A percentile compares a stretch with the other conserved stretches of the same genome.
These are phyloP conservation scores for Ceratocystis lukuohia DNA, from an alignment of 2,329 filamentous ascomycete species.

Conservation along the genomic window DNA sequence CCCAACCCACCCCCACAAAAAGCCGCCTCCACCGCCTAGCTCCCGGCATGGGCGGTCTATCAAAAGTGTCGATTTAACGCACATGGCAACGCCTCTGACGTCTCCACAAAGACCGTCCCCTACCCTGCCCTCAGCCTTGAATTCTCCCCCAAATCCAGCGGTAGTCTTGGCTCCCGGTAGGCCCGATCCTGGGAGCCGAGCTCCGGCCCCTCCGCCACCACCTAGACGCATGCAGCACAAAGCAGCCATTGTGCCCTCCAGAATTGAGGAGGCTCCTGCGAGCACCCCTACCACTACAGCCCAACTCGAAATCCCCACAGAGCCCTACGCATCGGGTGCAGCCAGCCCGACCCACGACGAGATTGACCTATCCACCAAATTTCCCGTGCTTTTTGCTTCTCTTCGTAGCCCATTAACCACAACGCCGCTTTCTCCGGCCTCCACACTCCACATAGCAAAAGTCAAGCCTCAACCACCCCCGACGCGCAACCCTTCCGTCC, in stretches of 20 bases:
- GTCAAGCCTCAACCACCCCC: conserved; percentile 31
- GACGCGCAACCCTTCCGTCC: conserved; percentile 32
- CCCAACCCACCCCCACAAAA: conserved; percentile 34
- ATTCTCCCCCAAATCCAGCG: conserved; percentile 23
- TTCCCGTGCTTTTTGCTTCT: neutral
- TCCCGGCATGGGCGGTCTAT: conserved; percentile 69
- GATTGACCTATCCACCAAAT: neutral
- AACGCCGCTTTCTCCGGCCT: conserved; percentile 34
- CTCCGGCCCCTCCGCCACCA: neutral
- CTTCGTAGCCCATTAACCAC: conserved; percentile 28
- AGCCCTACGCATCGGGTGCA: neutral
- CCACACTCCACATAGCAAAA: conserved; percentile 28
- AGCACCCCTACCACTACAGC: neutral
- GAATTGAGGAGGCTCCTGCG: neutral
- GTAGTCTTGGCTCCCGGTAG: conserved; percentile 29
- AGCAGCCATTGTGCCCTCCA: neutral
- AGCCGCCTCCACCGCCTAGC: conserved; percentile 57
- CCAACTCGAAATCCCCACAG: neutral
- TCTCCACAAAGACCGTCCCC: neutral
- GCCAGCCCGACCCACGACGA: neutral
- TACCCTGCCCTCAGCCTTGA: neutral
- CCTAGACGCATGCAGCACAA: conserved; percentile 18
- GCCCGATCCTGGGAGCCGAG: conserved; percentile 27
- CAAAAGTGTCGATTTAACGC: conserved; percentile 34
- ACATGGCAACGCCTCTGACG: conserved; percentile 20